A percentile compares a stretch with the other conserved stretches of the same genome.
phyloP scores from a whole-genome alignment of 768 basidiomycete genomes.

The Cystobasidium onofrii region DNA sequence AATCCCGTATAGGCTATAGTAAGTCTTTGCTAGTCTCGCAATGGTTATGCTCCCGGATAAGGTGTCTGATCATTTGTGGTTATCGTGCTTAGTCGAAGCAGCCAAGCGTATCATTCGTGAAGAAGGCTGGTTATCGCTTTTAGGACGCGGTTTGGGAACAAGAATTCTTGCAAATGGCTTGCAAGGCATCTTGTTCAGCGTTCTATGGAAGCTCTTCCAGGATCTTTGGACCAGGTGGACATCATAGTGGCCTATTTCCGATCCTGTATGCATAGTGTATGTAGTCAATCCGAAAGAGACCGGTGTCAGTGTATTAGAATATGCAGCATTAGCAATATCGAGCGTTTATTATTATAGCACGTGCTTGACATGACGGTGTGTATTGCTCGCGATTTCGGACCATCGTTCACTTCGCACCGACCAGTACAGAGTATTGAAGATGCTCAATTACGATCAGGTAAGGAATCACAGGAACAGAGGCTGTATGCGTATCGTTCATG shows the following conservation, averaged over 20 bases:
- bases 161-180: slow-evolving; percentile 80
- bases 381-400: no score
- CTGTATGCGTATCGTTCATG: background rate
- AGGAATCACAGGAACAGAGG: no score
- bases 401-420: background rate
- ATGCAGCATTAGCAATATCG: no score
- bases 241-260: background rate
- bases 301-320: no score
- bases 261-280: background rate
- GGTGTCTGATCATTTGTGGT: no score
- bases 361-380: no score
- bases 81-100: slow-evolving; percentile 52
- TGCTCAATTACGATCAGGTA: slow-evolving; percentile 6
- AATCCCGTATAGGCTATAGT: slow-evolving; percentile 67
- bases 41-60: no score
- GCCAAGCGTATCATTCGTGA: slow-evolving; percentile 64
- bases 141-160: slow-evolving; percentile 83
- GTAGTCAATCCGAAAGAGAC: no score
- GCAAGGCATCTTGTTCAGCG: slow-evolving; percentile 81
- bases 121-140: slow-evolving; percentile 70
- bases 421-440: background rate
- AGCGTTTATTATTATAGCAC: no score
- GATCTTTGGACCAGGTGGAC: slow-evolving; percentile 55
- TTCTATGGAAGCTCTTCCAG: slow-evolving; percentile 83
- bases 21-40: slow-evolving; percentile 36